A percentile compares a stretch with the other conserved stretches of the same genome.
These are phyloP conservation scores for Neofusicoccum sp. DNA, from an alignment of 2,329 filamentous ascomycete genomes.

Conservation along the genomic window DNA sequence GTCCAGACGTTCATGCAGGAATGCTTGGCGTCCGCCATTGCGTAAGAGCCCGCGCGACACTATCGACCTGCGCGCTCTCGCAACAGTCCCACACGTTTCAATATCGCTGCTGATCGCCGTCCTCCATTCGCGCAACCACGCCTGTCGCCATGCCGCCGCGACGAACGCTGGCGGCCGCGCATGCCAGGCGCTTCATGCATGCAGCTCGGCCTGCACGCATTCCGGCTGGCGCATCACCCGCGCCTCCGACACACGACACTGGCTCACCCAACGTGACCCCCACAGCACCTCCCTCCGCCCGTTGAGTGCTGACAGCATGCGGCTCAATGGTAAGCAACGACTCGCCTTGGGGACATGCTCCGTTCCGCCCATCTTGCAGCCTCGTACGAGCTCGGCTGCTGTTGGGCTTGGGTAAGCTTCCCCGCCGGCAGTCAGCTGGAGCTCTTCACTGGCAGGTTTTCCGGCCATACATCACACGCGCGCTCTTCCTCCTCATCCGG, in stretches of 20 bases:
- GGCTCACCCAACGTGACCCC: no score
- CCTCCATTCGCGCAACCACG: background rate
- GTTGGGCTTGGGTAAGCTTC: no score
- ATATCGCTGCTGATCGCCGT: background rate
- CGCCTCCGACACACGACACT: background rate
- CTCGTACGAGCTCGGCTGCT: background rate
- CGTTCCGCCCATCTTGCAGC: background rate
- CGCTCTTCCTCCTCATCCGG: no score
- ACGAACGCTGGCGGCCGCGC: background rate
- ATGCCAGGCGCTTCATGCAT: conserved; percentile 2
- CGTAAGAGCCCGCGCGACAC: background rate
- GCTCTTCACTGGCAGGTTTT: no score
- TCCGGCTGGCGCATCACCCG: background rate
- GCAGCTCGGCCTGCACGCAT: background rate
- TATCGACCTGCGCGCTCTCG: background rate
- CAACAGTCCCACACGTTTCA: background rate
- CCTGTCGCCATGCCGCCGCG: background rate
- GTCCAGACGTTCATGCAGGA: background rate
- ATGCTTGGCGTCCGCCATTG: background rate
- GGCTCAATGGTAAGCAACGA: conserved; percentile 3
- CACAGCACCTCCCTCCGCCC: background rate
- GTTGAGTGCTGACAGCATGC: background rate
- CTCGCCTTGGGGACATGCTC: background rate
- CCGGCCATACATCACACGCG: no score
- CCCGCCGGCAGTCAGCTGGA: no score